These are phyloP conservation scores for Eutrema japonicum DNA, from an alignment of 345 rosid genomes.

Conservation along the genomic window DNA sequence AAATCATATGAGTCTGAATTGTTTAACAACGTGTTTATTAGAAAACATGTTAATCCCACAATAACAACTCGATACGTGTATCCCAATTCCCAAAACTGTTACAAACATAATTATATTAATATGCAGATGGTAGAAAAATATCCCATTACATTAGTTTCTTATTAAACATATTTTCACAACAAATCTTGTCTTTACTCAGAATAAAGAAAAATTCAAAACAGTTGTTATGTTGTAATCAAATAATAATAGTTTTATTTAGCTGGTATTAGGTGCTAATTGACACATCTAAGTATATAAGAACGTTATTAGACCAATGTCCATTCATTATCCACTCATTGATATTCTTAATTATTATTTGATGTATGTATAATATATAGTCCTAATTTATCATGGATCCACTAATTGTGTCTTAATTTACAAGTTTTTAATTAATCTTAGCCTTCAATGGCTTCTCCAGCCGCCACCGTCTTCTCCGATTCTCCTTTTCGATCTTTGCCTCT, in stretches of 20 bases:
- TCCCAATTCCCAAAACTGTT: conserved; percentile 16
- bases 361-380: conserved; percentile 16
- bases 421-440: neutral
- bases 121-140: neutral
- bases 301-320: conserved; percentile 25
- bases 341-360: neutral
- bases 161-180: neutral
- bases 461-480: conserved; percentile 42
- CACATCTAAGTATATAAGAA: conserved; percentile 13
- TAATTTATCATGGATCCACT: conserved; percentile 9
- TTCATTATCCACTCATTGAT: conserved; percentile 40
- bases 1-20: neutral
- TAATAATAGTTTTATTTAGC: neutral
- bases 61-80: conserved; percentile 30
- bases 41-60: neutral
- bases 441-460: conserved; percentile 63
- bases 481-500: conserved; percentile 39
- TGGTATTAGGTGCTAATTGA: conserved; percentile 44
- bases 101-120: neutral
- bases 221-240: conserved; percentile 32
- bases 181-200: conserved; percentile 22
- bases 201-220: neutral
- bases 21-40: too few species aligned
- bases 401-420: conserved; percentile 36
- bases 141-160: neutral